Conservation (phyloP, 805 yeast genomes). For the Barnettozyma sucrosica region DNA sequence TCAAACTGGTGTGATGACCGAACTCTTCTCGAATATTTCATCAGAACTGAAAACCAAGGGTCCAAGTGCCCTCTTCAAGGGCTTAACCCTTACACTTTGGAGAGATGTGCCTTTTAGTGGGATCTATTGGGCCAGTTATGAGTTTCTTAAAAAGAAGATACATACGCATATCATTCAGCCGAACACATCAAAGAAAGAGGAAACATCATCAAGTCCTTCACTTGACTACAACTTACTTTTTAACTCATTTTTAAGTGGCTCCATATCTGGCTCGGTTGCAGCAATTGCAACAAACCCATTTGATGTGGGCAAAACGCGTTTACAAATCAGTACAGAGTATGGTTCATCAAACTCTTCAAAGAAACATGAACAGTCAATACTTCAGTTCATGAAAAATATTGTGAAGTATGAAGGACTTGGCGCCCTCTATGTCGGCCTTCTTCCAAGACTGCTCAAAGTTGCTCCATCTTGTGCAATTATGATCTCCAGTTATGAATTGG, state of each 20-base stretch:
- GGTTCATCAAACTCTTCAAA: slow-evolving; percentile 5
- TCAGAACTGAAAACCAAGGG: slow-evolving; percentile 54
- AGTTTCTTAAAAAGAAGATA: slow-evolving; percentile 26
- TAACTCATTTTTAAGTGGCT: slow-evolving; percentile 74
- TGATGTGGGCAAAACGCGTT: slow-evolving; percentile 93
- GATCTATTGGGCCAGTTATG: slow-evolving; percentile 89
- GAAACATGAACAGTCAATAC: slow-evolving; percentile 48
- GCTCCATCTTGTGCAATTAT: slow-evolving; percentile 98
- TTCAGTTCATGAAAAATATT: slow-evolving; percentile 57
- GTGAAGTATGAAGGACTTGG: slow-evolving; percentile 66
- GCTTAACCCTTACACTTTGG: slow-evolving; percentile 85
- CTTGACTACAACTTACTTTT: slow-evolving; percentile 40
- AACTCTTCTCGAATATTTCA: slow-evolving; percentile 48
- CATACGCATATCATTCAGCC: slow-evolving; percentile 3
- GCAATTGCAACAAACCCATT: slow-evolving; percentile 90
- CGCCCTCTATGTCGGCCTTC: slow-evolving; percentile 82
- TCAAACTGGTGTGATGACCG: slow-evolving; percentile 30
- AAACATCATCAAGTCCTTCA: slow-evolving; percentile 13
- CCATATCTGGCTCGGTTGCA: slow-evolving; percentile 76
- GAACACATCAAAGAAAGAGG: background rate
- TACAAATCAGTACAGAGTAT: slow-evolving; percentile 51
- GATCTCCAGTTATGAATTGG: slow-evolving; percentile 91
- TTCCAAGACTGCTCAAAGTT: slow-evolving; percentile 82
- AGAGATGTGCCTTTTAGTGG: slow-evolving; percentile 97
- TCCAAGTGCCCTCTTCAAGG: slow-evolving; percentile 63